Evolutionary conservation across 495 filamentous ascomycete genomes (phyloP), one percentile per base, ranked within the genome.

Genomic region (Penicillium ochrochloron): DNA sequence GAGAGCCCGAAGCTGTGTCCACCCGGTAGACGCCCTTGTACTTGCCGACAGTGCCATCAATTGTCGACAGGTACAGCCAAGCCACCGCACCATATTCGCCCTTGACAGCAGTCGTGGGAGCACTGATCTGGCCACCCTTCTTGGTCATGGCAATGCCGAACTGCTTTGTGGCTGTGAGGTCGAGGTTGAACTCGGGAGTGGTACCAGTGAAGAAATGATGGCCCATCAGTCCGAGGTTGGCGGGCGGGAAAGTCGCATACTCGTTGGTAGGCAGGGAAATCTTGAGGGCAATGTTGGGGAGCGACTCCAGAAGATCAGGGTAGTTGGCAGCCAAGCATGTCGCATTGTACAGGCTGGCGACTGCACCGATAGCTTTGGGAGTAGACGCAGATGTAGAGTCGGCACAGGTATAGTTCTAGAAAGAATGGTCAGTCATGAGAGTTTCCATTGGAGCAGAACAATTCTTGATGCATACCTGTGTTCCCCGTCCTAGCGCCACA

Each of bases 331-430:
- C 90, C 29, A 92, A 71, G 81, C 94, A 99, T 55, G 90, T 90
- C 48, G 85, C 89, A 77, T 99, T 91, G 88, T 89, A 97, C 64
- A 99, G 92, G 27, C 83, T 88, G 52, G 95, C 95, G 19, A 92
- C 74, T 59, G 95, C 95, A 63, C 95, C 95, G 44, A 83, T 41
- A 83, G 1, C 81, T 14, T 9, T 19, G n/a, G 51, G 51, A n/a
- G 29, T 54, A 54, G 31, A 31, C 23, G 17, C 75, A 3, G 85
- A 70, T 66, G 85, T 83, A 58, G 78, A 78, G 35, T 82, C 72
- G 39, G 84, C 80, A 82, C 94, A 97, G 61, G 92, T 93, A 77
- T 97, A 98, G 83, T 97, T 97, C 80, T 97, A 86, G 41, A 33
- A 14, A 9, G 17, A 15, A 35, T n/a, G 35, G 48, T 71, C 7